Base-by-base conservation (phyloP, 805 yeast species). In the Saturnispora saitoi region DNA sequence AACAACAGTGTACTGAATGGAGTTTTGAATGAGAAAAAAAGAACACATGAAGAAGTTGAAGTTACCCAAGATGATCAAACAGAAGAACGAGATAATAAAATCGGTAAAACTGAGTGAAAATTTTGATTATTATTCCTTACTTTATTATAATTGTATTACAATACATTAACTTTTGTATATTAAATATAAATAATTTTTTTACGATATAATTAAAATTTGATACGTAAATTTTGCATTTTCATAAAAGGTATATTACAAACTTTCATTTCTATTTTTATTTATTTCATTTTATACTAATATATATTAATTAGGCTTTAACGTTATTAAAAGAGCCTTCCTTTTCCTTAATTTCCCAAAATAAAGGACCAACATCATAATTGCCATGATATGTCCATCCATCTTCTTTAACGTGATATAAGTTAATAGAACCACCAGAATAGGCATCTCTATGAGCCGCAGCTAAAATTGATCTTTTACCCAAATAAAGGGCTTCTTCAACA, bases 391-490 rank as follows among this genome's bases (percentile, higher is more conserved):
- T 77, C 99, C 99, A 93, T 45, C 99, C 99, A 46, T 78, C 65
- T 69, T 89, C 96, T 29, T 93, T 83, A 51, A 93, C 91, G 64
- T 93, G 98, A 67, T 81, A 93, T 60, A 93, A 71, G 66, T 93
- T 93, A 55, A 91, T 80, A 1, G 96, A 86, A 58, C 98, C 98
- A 75, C 99, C 99, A 50, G 96, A 88, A 69, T 74, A 93, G 5
- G 98, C 99, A 68, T 93, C 99, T 77, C 99, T 85, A 65, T 93
- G 99, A 30, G 97, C 86, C 44, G 99, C 99, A 40, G 98, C 99
- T 58, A 93, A 75, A 60, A 93, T 93, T 42, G 95, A 83, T 68
- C 99, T 81, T 70, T 90, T 90, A 57, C 99, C 99, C 56, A 93
- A 75, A 60, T 86, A 86, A 54, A 93, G 75, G 3, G 98, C 98